Evolutionary conservation across 345 rosid species (phyloP).

Genomic region (Rhodamnia argentea): DNA sequence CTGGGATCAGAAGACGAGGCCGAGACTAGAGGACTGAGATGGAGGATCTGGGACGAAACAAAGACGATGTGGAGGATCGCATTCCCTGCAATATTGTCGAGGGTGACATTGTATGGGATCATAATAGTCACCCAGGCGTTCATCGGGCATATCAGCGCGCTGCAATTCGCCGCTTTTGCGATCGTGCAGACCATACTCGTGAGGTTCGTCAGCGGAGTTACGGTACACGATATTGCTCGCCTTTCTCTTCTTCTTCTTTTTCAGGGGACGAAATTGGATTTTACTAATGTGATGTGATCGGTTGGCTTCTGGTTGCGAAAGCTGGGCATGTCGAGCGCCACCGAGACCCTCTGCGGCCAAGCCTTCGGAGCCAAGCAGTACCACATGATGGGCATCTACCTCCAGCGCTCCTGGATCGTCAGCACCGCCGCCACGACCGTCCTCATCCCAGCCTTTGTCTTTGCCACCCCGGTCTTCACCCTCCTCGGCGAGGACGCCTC

Average conservation of each 20-base stretch:
- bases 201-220: constrained; percentile 9
- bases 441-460: constrained; percentile 13
- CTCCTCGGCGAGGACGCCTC: constrained; percentile 10
- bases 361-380: constrained; percentile 27
- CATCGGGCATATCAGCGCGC: constrained; percentile 8
- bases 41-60: constrained; percentile 10
- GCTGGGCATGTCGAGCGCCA: constrained; percentile 32
- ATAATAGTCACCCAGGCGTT: constrained; percentile 10
- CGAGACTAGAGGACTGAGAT: not conserved
- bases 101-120: constrained; percentile 4
- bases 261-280: not conserved
- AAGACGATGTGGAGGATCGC: constrained; percentile 6
- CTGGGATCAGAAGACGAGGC: not conserved
- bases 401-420: constrained; percentile 29
- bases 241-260: no score
- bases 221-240: not conserved
- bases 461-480: constrained; percentile 7
- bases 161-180: constrained; percentile 8
- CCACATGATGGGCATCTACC: constrained; percentile 30
- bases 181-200: constrained; percentile 14
- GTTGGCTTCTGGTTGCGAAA: not conserved
- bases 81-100: constrained; percentile 12
- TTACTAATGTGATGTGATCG: not conserved
- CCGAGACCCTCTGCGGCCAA: constrained; percentile 31
- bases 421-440: constrained; percentile 5